These are phyloP conservation scores for Pseudogymnoascus sp. DNA, from an alignment of 2,329 filamentous ascomycete species.

Conservation along the genomic window DNA sequence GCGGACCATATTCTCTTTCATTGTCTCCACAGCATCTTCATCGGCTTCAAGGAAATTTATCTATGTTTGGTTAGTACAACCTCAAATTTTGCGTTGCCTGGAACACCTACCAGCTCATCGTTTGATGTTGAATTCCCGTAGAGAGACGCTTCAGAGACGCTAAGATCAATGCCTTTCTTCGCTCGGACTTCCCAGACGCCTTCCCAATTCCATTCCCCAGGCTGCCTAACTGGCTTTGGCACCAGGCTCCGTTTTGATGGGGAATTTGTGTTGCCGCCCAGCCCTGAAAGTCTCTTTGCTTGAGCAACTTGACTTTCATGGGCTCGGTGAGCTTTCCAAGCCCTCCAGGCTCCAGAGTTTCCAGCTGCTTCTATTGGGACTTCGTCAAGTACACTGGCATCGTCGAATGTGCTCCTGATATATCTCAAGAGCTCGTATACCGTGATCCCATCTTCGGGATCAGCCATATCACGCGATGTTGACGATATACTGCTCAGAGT, in stretches of 20 bases:
- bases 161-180: constrained; percentile 67
- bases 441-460: constrained; percentile 29
- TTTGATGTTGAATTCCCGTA: constrained; percentile 57
- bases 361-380: constrained; percentile 76
- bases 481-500: not conserved
- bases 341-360: constrained; percentile 88
- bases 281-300: not conserved
- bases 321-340: constrained; percentile 69
- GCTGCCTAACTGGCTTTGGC: constrained; percentile 38
- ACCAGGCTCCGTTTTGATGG: not conserved
- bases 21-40: constrained; percentile 47
- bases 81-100: not conserved
- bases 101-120: constrained; percentile 64
- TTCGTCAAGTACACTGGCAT: constrained; percentile 67
- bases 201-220: constrained; percentile 95
- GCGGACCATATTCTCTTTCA: constrained; percentile 52
- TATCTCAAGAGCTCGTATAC: constrained; percentile 70
- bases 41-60: constrained; percentile 62
- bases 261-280: not conserved
- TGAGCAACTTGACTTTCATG: constrained; percentile 29
- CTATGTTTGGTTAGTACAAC: constrained; percentile 31
- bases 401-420: constrained; percentile 73
- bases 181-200: constrained; percentile 93
- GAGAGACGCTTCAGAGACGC: constrained; percentile 70
- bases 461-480: constrained; percentile 9